Base-by-base conservation (phyloP, 2,329 filamentous ascomycete species). In the Sarocladiaceae sp. region DNA sequence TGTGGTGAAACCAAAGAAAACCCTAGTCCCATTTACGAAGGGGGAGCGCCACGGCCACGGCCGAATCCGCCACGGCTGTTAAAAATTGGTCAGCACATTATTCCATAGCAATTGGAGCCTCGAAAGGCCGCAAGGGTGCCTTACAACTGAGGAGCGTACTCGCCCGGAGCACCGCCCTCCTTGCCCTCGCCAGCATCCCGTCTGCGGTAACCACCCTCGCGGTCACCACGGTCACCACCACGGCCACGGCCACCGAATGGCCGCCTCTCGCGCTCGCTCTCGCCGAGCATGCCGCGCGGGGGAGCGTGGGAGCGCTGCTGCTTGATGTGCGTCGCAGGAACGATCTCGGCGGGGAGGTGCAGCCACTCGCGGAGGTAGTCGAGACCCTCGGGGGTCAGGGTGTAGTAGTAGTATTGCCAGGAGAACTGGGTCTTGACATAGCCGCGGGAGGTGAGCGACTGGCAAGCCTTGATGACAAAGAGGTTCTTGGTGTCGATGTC, bases 381-480 rank as follows among this genome's bases (percentile, higher is more conserved):
- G 75, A 99, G 93, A 80, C 94, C 94, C 84, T 97, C 92, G 71
- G 92, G 90, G 75, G 93, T 97, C 78, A 99, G 87, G 78, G 94
- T 97, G 87, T 99, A 99, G 89, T 99, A 99, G 88, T 97, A 96
- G 85, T 92, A 96, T 80, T 96, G 91, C 91, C 91, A 96, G 64
- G 91, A 96, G 88, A 99, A 99, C 79, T 95, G 94, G 68, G 94
- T 99, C 90, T 99, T 99, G 80, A 99, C 86, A 78, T 90, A 97
- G 74, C 93, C 93, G 75, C 94, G 93, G 66, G 92, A 97, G 81
- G 86, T 96, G 72, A 99, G 86, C 61, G 94, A 99, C 83, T 99
- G 94, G 80, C 86, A 87, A 70, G 94, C 94, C 87, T 99, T 99
- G 86, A 99, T 90, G 76, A 97, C 93, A 76, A 78, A 97, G 70